phyloP scores from a whole-genome alignment of 2,329 filamentous ascomycete species.

The Monilinia fructigena region DNA sequence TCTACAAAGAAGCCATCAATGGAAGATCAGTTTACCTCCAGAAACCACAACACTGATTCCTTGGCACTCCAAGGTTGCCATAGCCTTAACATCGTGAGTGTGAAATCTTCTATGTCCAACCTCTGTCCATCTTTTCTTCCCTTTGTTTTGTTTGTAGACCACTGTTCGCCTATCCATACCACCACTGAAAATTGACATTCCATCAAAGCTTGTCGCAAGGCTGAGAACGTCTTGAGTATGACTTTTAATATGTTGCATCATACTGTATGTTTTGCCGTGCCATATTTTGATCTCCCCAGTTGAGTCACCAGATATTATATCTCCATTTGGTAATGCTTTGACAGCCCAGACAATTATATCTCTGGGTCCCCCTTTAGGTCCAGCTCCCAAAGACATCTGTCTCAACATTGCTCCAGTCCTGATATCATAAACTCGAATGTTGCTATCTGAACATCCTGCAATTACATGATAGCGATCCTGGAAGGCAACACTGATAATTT shows the following conservation, averaged over 20 bases:
- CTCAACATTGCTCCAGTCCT: constrained; percentile 72
- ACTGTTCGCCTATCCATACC: constrained; percentile 89
- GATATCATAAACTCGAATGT: constrained; percentile 87
- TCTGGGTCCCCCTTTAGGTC: constrained; percentile 72
- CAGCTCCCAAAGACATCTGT: constrained; percentile 82
- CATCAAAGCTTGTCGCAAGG: constrained; percentile 77
- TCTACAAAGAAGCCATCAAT: constrained; percentile 17
- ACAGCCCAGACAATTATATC: constrained; percentile 92
- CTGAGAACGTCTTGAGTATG: constrained; percentile 91
- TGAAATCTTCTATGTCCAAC: constrained; percentile 85
- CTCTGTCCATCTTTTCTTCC: constrained; percentile 74
- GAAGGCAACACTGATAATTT: constrained; percentile 88
- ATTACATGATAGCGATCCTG: constrained; percentile 80
- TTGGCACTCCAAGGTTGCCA: constrained; percentile 84
- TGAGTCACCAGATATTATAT: constrained; percentile 92
- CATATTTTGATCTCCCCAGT: constrained; percentile 91
- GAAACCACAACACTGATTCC: constrained; percentile 85
- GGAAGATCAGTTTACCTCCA: constrained; percentile 62
- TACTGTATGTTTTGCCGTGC: constrained; percentile 88
- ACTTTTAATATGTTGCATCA: constrained; percentile 79
- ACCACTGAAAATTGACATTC: constrained; percentile 79
- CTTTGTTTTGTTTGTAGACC: constrained; percentile 68
- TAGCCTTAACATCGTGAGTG: constrained; percentile 89
- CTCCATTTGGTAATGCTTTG: constrained; percentile 80
- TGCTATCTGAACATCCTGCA: constrained; percentile 93